These are phyloP conservation scores for Dactylellina cionopaga DNA, from an alignment of 2,329 filamentous ascomycete genomes.

Conservation along the genomic window DNA sequence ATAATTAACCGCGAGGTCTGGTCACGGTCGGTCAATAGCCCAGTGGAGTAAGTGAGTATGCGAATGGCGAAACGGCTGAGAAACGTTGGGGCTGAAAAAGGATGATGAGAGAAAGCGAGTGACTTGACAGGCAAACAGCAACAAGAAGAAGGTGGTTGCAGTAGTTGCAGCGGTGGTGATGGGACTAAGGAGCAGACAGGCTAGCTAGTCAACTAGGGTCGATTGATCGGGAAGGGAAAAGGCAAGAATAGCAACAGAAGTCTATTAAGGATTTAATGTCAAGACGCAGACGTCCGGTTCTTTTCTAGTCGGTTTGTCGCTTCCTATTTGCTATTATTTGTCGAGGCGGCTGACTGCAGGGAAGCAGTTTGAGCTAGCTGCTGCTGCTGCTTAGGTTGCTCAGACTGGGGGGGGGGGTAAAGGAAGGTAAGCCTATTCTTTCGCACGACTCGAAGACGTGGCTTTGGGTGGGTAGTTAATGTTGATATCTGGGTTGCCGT, in stretches of 20 bases:
- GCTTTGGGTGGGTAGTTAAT: constrained; percentile 30
- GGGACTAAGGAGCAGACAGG: not conserved
- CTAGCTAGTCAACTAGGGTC: constrained; percentile 24
- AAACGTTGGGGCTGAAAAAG: constrained; percentile 31
- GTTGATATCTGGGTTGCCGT: constrained; percentile 17
- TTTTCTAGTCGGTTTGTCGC: constrained; percentile 29
- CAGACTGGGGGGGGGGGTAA: too few relatives aligned
- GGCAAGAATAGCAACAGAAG: constrained; percentile 39
- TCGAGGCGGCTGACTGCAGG: constrained; percentile 41
- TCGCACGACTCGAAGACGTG: constrained; percentile 32
- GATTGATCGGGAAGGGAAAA: constrained; percentile 28
- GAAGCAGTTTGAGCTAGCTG: constrained; percentile 19
- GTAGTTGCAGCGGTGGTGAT: too few relatives aligned
- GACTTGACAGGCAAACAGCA: constrained; percentile 33
- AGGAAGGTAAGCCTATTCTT: too few relatives aligned
- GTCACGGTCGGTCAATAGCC: not conserved
- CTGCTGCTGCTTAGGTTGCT: constrained; percentile 18
- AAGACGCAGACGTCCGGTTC: constrained; percentile 42
- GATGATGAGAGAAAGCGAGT: constrained; percentile 12
- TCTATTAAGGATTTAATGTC: too few relatives aligned
- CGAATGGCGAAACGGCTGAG: constrained; percentile 38
- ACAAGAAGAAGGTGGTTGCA: too few relatives aligned
- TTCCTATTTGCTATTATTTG: constrained; percentile 36
- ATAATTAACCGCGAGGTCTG: too few relatives aligned
- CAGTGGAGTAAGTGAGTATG: too few relatives aligned